Conservation (phyloP, 1,139 yeast genomes). For the Yamadazyma jaroonii region DNA sequence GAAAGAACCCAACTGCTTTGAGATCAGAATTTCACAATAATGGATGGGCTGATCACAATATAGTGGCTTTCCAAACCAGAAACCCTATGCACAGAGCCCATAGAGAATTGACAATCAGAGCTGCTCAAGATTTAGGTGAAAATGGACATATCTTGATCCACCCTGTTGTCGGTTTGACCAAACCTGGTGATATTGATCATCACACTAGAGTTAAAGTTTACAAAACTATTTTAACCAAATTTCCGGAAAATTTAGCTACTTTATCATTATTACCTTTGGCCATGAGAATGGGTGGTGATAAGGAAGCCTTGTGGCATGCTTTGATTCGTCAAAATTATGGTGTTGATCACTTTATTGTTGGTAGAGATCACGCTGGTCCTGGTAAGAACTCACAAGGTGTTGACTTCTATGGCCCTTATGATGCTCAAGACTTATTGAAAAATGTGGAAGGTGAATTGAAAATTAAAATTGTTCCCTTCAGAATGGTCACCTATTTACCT, state of each 20-base stretch:
- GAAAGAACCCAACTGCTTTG: slow-evolving; percentile 89
- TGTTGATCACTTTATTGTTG: slow-evolving; percentile 95
- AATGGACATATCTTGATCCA: slow-evolving; percentile 76
- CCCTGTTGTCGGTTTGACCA: slow-evolving; percentile 95
- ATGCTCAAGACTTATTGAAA: slow-evolving; percentile 88
- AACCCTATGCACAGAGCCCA: slow-evolving; percentile 99
- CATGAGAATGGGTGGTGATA: slow-evolving; percentile 99
- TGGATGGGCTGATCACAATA: slow-evolving; percentile 72
- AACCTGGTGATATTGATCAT: slow-evolving; percentile 97
- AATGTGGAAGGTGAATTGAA: slow-evolving; percentile 66
- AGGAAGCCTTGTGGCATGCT: slow-evolving; percentile 99
- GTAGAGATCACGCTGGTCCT: slow-evolving; percentile 98
- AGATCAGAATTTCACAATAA: slow-evolving; percentile 77
- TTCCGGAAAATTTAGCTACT: slow-evolving; percentile 91
- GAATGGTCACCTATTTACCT: slow-evolving; percentile 95
- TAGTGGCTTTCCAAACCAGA: slow-evolving; percentile 97
- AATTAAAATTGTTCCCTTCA: slow-evolving; percentile 91
- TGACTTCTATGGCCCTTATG: slow-evolving; percentile 96
- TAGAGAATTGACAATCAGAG: slow-evolving; percentile 92
- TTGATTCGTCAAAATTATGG: slow-evolving; percentile 95
- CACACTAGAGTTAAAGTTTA: slow-evolving; percentile 96
- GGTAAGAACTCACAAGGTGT: slow-evolving; percentile 91
- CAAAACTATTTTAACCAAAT: slow-evolving; percentile 85
- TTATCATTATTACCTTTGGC: slow-evolving; percentile 88
- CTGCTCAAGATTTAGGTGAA: slow-evolving; percentile 59